Percentiles rank a stretch among this genome's conserved stretches.
Conservation (phyloP, 2,329 filamentous ascomycete species). For the Aspergillus pseudoglaucus region DNA sequence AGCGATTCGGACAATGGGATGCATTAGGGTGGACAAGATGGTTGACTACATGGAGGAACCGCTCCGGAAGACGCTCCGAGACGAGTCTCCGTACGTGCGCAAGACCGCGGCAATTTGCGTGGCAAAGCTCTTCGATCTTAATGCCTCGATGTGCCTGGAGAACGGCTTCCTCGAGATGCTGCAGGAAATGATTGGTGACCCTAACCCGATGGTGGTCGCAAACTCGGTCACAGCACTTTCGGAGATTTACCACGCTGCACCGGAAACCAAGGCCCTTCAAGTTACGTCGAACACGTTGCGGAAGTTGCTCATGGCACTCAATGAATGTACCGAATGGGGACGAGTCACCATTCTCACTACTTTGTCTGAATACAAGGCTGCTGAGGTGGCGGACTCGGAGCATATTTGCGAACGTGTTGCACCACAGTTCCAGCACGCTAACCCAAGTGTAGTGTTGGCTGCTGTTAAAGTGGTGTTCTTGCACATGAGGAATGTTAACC, state of each 20-base stretch:
- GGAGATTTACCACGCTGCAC: conserved; percentile 84
- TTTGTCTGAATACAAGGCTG: conserved; percentile 76
- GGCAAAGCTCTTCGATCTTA: conserved; percentile 94
- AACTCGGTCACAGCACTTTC: conserved; percentile 92
- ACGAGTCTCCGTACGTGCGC: conserved; percentile 96
- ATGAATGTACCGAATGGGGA: conserved; percentile 98
- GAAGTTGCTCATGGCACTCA: conserved; percentile 92
- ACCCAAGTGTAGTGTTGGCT: conserved; percentile 92
- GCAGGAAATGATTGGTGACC: conserved; percentile 93
- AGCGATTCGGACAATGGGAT: conserved; percentile 96
- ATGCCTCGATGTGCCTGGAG: conserved; percentile 85
- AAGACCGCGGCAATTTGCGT: conserved; percentile 98
- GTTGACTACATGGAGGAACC: conserved; percentile 99
- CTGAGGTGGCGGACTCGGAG: conserved; percentile 91
- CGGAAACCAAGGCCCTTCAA: conserved; percentile 79
- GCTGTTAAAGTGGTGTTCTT: conserved; percentile 97
- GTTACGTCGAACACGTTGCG: conserved; percentile 79
- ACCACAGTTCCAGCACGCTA: conserved; percentile 97
- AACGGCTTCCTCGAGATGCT: conserved; percentile 92
- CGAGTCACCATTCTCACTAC: conserved; percentile 88
- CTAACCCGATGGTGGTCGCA: conserved; percentile 98
- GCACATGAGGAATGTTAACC: conserved; percentile 80
- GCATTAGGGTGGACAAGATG: conserved; percentile 98
- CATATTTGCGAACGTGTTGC: conserved; percentile 96
- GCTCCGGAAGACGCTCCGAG: conserved; percentile 85